Evolutionary conservation across 192 early-diverging fungal species (phyloP).

Genomic region (Coemansia sp.): DNA sequence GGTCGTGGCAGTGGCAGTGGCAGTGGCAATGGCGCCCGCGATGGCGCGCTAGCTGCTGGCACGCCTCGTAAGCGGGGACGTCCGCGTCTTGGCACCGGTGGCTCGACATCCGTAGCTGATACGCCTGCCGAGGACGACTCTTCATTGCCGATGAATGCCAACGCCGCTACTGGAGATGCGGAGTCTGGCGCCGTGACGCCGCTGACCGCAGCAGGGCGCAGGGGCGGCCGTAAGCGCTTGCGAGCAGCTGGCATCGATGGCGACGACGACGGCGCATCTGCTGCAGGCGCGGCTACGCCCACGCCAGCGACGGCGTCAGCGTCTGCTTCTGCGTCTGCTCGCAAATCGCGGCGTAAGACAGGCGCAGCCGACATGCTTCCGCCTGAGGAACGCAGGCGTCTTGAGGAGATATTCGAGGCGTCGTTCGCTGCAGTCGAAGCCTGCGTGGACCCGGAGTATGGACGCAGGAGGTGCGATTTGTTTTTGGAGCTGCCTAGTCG

Average conservation of each 20-base stretch:
- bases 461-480: conserved; percentile 64
- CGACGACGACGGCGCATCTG: conserved; percentile 6
- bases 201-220: neutral
- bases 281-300: conserved; percentile 11
- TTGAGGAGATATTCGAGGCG: conserved; percentile 29
- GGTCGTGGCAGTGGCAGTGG: neutral
- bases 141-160: neutral
- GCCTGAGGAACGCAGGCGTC: conserved; percentile 32
- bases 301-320: conserved; percentile 7
- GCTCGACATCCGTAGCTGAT: conserved; percentile 1
- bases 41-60: neutral
- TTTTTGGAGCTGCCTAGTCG: conserved; percentile 74
- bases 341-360: conserved; percentile 41
- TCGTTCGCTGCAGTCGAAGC: conserved; percentile 39
- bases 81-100: conserved; percentile 11
- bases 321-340: conserved; percentile 7
- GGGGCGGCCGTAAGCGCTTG: conserved; percentile 23
- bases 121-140: conserved; percentile 14
- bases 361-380: conserved; percentile 35
- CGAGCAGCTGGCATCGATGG: conserved; percentile 18
- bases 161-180: conserved; percentile 2
- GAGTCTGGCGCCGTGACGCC: conserved; percentile 26
- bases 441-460: conserved; percentile 29
- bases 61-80: conserved; percentile 23
- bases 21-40: neutral